A percentile compares a stretch with the other conserved stretches of the same genome.
Evolutionary conservation across 495 filamentous ascomycete species (phyloP).

Genomic region (Penicillium flavigenum): DNA sequence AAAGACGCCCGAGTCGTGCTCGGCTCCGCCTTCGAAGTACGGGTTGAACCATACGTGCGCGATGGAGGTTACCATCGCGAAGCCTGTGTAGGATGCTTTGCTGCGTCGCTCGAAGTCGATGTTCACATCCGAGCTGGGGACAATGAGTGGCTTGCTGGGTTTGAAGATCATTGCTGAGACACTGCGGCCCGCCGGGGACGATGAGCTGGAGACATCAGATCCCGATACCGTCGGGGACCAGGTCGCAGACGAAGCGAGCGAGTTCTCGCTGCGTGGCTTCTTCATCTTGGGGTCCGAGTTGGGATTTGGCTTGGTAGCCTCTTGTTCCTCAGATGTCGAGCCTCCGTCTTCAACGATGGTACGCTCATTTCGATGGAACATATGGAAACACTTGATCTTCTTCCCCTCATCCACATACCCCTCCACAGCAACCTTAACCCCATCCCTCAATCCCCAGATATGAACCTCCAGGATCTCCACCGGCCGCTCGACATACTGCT

Average conservation of each 20-base stretch:
- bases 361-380: conserved; percentile 71
- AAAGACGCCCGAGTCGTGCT: conserved; percentile 60
- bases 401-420: conserved; percentile 85
- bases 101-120: conserved; percentile 83
- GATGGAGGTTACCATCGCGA: conserved; percentile 87
- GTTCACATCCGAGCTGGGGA: conserved; percentile 83
- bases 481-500: conserved; percentile 77
- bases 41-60: conserved; percentile 97
- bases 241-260: conserved; percentile 11
- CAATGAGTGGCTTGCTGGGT: conserved; percentile 60
- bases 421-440: conserved; percentile 83
- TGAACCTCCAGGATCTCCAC: conserved; percentile 88
- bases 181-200: conserved; percentile 9
- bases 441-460: conserved; percentile 83
- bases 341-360: conserved; percentile 60
- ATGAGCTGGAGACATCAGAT: conserved; percentile 19
- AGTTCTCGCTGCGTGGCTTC: conserved; percentile 5
- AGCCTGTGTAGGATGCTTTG: conserved; percentile 67
- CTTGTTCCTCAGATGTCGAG: conserved; percentile 7
- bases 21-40: conserved; percentile 83
- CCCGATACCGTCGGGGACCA: conserved; percentile 11
- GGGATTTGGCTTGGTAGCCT: conserved; percentile 3
- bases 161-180: conserved; percentile 70
- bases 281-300: background rate
- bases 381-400: conserved; percentile 79